Percentiles rank a stretch among this genome's conserved stretches.
Conservation (phyloP, 768 basidiomycete genomes). For the Trametes cinnabarina region DNA sequence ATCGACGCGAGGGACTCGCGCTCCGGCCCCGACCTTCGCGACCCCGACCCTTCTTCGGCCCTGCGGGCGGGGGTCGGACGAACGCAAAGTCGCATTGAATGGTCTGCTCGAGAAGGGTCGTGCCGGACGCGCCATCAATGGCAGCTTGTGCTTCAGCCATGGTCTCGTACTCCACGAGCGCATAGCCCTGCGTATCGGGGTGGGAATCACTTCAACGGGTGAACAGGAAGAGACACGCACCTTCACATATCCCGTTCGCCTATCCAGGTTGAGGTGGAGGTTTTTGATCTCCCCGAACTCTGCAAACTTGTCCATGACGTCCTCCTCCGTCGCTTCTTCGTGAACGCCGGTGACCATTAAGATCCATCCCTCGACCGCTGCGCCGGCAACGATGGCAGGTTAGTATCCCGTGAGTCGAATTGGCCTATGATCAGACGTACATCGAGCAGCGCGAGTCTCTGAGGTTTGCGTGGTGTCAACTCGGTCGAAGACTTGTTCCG, state of each 20-base stretch:
- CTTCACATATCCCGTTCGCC: constrained; percentile 98
- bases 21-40: constrained; percentile 68
- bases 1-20: constrained; percentile 71
- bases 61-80: constrained; percentile 78
- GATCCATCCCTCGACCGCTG: constrained; percentile 99
- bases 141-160: constrained; percentile 92
- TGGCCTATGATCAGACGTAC: constrained; percentile 47
- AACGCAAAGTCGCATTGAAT: constrained; percentile 93
- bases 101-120: constrained; percentile 78
- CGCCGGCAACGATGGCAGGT: constrained; percentile 11
- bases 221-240: constrained; percentile 40
- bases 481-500: constrained; percentile 77
- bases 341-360: constrained; percentile 95
- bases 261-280: constrained; percentile 92
- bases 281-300: constrained; percentile 99
- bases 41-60: constrained; percentile 73
- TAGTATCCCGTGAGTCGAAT: not conserved
- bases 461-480: constrained; percentile 69
- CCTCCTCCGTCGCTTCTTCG: constrained; percentile 98
- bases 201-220: not conserved
- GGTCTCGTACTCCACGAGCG: constrained; percentile 95
- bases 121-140: constrained; percentile 85
- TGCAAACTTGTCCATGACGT: constrained; percentile 92
- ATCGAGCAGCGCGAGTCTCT: constrained; percentile 82
- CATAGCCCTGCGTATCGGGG: constrained; percentile 75